These are phyloP conservation scores for Aspergillus chevalieri DNA, from an alignment of 2,329 filamentous ascomycete species.

Conservation along the genomic window DNA sequence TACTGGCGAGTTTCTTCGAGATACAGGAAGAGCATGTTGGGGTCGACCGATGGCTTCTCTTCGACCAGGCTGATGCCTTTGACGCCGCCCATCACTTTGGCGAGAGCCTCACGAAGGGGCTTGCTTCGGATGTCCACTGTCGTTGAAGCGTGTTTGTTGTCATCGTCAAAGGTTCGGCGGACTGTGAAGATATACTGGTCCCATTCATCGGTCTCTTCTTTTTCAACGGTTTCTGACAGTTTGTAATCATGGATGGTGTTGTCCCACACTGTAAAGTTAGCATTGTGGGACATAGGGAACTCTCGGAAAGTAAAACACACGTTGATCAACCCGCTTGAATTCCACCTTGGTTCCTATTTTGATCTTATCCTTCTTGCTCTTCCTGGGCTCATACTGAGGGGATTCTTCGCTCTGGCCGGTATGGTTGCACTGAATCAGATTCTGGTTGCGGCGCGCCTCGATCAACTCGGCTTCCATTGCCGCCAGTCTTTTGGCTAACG, in stretches of 20 bases:
- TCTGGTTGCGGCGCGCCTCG: conserved; percentile 13
- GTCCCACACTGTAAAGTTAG: conserved; percentile 40
- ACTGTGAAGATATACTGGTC: conserved; percentile 80
- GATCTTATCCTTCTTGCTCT: conserved; percentile 7
- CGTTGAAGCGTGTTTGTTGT: conserved; percentile 70
- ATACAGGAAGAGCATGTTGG: conserved; percentile 68
- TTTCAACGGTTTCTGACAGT: conserved; percentile 60
- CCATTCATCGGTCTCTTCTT: conserved; percentile 60
- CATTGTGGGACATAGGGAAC: conserved; percentile 1
- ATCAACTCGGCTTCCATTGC: conserved; percentile 13
- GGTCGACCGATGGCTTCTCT: conserved; percentile 67
- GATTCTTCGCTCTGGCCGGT: conserved; percentile 14
- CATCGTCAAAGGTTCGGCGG: conserved; percentile 73
- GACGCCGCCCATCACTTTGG: conserved; percentile 66
- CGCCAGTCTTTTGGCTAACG: conserved; percentile 17
- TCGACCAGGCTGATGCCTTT: conserved; percentile 75
- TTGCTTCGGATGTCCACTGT: conserved; percentile 82
- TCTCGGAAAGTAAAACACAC: conserved; percentile 22
- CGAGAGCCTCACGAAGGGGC: conserved; percentile 62
- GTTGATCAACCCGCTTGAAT: conserved; percentile 64
- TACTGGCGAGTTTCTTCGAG: conserved; percentile 66
- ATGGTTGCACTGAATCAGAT: conserved; percentile 9
- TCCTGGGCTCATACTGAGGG: conserved; percentile 31
- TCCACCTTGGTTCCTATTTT: conserved; percentile 50
- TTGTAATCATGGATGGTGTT: conserved; percentile 59